Base-by-base conservation (phyloP, 2,329 filamentous ascomycete genomes). In the Sporothrix curviconia region DNA sequence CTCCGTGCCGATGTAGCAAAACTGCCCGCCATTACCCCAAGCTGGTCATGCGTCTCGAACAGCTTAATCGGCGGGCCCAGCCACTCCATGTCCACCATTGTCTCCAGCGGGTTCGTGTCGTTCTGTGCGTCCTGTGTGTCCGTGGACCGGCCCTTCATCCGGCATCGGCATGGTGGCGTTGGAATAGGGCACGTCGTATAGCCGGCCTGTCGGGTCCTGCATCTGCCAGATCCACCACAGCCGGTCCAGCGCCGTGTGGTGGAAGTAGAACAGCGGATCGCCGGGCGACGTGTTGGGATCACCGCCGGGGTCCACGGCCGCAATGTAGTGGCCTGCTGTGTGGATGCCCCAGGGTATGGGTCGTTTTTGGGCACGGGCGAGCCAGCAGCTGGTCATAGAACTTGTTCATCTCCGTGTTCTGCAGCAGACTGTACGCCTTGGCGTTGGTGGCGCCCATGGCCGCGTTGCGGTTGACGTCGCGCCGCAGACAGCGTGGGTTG, bases 181-280 rank as follows among this genome's bases (percentile, higher is more conserved):
- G 36, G 49, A 39, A 59, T 68, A 69, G 3, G 58, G 54, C 14
- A 59, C 34, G 7, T 42, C 47, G 1, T 37, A 47, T 25, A 73
- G 59, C 7, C 72, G 67, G 8, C 62, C 65, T 12, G 68, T 68
- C 6, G 67, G 66, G 58, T 73, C 71, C 58, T 72, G 70, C 67
- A 71, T 72, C 64, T 74, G 71, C 72, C 71, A 73, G 55, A 72
- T 69, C 71, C 71, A 73, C 70, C 71, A 74, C 1, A 73, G 60
- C 1, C 71, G 69, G 60, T 74, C 72, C 0, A 74, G 62, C n/a
- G 65, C 54, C 7, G 65, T 67, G 59, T 73, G 72, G 61, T 74
- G 71, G 63, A 73, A 71, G 63, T 72, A 74, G 65, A 73, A 74
- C 51, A 69, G 59, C 1, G 71, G 71, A 59, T 74, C 71, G 15